Evolutionary conservation across 371 early-diverging fungal species (phyloP), one percentile per base, ranked within the genome.

Genomic region (Syncephalastrum contaminatum): DNA sequence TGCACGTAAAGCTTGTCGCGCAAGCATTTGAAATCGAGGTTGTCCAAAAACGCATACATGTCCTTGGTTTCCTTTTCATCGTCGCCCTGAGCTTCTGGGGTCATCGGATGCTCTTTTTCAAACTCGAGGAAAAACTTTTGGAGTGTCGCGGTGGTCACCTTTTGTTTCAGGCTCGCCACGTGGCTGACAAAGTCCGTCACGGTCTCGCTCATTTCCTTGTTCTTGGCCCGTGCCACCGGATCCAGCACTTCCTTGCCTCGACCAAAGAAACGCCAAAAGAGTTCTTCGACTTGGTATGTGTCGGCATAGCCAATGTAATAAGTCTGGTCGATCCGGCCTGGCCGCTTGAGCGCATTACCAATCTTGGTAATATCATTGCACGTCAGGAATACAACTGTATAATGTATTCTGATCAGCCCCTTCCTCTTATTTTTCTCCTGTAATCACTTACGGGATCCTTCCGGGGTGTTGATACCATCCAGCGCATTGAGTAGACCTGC

Each of bases 401-500:
- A 10, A 27, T 15, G 13, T 8, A 30, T 30, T 8, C 10, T 30
- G 36, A 12, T 30, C 12, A 30, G 12, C 0, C 36, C 36, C 36
- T 30, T 12, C 10, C 10, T 10, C 36, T 30, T 21, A 6, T 21
- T n/a, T 24, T n/a, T n/a, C 3, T 48, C n/a, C 27, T 21, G 13
- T 13, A 13, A 27, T 43, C 44, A 18, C 51, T 40, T 40, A 59
- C 59, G 80, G 16, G 94, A 79, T 42, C 55, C 53, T 44, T 53
- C 61, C 76, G 20, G 93, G 75, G 43, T 93, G 95, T 64, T 95
- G 93, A 57, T 93, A 16, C 98, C 98, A 67, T 98, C 98, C 30
- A 98, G 74, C 0, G 95, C 97, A 68, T 97, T 96, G 27, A 98
- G 80, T 12, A 98, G 81, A 3, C 97, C 96, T 44, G 87, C 94